Base-by-base conservation (phyloP, 495 filamentous ascomycete genomes). In the Tetracladium marchalianum region DNA sequence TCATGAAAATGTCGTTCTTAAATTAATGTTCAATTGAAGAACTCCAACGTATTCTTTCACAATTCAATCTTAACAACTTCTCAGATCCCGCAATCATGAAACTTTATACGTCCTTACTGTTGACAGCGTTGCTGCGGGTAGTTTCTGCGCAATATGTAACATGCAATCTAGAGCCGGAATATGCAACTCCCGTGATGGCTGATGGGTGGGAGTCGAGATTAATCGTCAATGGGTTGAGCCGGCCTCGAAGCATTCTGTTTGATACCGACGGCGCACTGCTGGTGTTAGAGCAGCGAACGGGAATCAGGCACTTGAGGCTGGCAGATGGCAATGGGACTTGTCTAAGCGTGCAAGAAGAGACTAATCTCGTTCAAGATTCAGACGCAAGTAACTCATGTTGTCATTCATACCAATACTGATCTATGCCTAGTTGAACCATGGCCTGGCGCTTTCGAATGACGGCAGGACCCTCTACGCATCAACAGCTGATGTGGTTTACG, bases 381-480 rank as follows among this genome's bases (percentile, higher is more conserved):
- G 22, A 7, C 18, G 16, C 18, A 35, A 0, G 10, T 1, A 46
- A 31, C 11, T 16, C 34, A 31, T 15, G 8, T 16, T 16, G 15
- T 10, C 8, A 11, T 31, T 16, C 17, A 39, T 31, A 60, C 38
- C 13, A 15, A 19, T 31, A 6, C 38, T 35, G 1, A 34, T 37
- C 0, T 43, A 33, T 11, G 2, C 22, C 2, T 17, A 80, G 67
- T 63, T 83, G 12, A 80, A 80, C 51, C 84, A 88, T 55, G 83
- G 84, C 11, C 68, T 88, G 27, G 72, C 73, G 31, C 54, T 87
- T 15, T 79, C 77, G 1, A 41, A 46, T 3, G 78, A 84, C 58
- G 82, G 80, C 19, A 65, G 56, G 32, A 81, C 71, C 4, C 63
- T 88, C 31, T 87, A 79, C 52, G 82, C 76, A 16, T 85, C 81